Evolutionary conservation across 169 alveolate genomes (phyloP), one percentile per base, ranked within the genome.

Genomic region (Eimeria tenella): DNA sequence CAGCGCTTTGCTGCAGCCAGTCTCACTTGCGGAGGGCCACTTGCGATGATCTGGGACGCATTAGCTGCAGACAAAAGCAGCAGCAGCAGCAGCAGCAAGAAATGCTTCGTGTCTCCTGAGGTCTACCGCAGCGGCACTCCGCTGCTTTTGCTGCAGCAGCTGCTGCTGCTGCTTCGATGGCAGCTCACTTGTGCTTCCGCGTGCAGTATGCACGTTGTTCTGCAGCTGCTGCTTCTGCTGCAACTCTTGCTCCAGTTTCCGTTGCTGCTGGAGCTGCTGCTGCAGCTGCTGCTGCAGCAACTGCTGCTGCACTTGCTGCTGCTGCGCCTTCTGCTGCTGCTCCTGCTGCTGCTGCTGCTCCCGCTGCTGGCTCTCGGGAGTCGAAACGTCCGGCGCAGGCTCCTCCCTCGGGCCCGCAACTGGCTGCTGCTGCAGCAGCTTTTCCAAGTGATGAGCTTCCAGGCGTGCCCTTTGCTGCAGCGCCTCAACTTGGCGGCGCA

Each of bases 401-500:
- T 42, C 84, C 7, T 74, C 84, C 19, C 1, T 7, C 0, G 42
- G 62, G 60, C 10, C 60, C 84, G 19, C 19, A 7, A 42, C 31
- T 7, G 25, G 84, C 84, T 42, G 84, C 62, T 19, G 84, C 84
- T 74, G 84, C 84, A 25, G 84, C 63, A 5, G 84, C 60, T 31
- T 49, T 31, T 74, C 42, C 31, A 74, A 21, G 62, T 74, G 84
- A 74, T 74, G 84, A 13, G 84, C 84, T n/a, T 74, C 84, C 5
- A 74, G 84, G 23, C 84, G 84, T 74, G 42, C 62, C 62, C 84
- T 49, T 19, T 74, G 84, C 84, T 74, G 60, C 84, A 74, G 84
- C 62, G 60, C 56, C 10, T 31, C 62, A 17, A 74, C 15, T 53
- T 74, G 58, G 17, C 84, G 58, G 23, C 42, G 42, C 58, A 74